Evolutionary conservation across 176 grass and related monocot genomes (phyloP), one percentile per base, ranked within the genome.

Genomic region (Carex kokanica): DNA sequence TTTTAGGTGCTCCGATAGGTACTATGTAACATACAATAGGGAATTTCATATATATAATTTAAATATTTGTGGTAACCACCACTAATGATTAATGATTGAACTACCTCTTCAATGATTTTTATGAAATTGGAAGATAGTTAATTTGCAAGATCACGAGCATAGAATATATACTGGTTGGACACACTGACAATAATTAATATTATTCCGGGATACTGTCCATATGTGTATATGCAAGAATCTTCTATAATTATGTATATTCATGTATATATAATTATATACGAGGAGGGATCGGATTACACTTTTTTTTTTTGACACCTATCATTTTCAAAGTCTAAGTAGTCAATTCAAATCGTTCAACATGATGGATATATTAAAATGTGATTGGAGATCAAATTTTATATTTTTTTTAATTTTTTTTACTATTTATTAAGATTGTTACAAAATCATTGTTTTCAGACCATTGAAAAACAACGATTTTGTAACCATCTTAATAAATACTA

Each of bases 41-140:
- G 20, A 2, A 61, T 61, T 21, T 11, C 59, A n/a, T 59, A 18
- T n/a, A 59, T 61, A 61, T 24, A 61, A 61, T 61, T 61, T 24
- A 61, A 49, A 12, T 49, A 49, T 72, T 43, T 34, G 32, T 20
- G 67, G 29, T 7, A 41, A 72, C 32, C 41, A 78, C 74, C 32
- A 57, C 74, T 29, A 78, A 78, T 78, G 71, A 43, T 75, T 14
- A 75, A 78, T 56, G 54, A 60, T 60, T 34, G 75, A 79, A 47
- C 45, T 47, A 79, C 75, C 52, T 18, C 15, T 36, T 60, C 57
- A 36, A 59, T 80, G 41, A 31, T 57, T 78, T 78, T 59, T 49
- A 49, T 49, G 45, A 49, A 80, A 31, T 12, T 57, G 31, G 45
- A 78, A 55, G 31, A 40, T 60, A 64, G 9, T 29, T n/a, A n/a